Conservation (phyloP, 225 moss, liverwort and hornwort genomes). For the Marchantia polymorpha region DNA sequence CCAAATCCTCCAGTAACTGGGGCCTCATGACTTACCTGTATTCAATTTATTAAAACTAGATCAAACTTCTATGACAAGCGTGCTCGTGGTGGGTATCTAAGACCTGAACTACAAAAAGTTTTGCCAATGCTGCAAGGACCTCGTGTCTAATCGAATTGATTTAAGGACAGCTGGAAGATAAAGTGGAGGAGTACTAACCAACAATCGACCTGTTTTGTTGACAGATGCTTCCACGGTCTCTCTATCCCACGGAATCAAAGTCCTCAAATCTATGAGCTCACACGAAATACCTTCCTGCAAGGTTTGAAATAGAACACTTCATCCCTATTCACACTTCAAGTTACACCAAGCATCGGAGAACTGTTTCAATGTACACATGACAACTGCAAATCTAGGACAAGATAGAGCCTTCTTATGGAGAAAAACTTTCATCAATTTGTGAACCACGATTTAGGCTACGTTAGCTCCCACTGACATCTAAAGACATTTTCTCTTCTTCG, state of each 20-base stretch:
- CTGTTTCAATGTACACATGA: no score
- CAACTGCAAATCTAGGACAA: no score
- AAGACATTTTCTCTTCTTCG: no score
- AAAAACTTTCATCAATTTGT: no score
- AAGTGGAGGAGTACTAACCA: constrained; percentile 43
- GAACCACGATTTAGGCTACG: no score
- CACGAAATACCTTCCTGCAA: constrained; percentile 78
- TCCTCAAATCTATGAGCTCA: constrained; percentile 90
- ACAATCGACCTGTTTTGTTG: constrained; percentile 79
- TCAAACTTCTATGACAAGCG: no score
- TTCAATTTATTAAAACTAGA: neutral
- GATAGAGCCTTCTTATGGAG: no score
- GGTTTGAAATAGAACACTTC: neutral
- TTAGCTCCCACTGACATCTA: no score
- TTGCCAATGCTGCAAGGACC: no score
- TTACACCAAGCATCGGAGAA: no score
- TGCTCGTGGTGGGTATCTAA: no score
- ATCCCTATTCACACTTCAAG: neutral
- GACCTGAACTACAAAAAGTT: neutral
- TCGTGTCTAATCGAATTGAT: neutral
- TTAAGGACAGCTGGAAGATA: neutral
- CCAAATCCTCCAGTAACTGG: constrained; percentile 98
- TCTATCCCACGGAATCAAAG: constrained; percentile 93
- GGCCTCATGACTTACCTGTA: constrained; percentile 92
- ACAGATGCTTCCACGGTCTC: constrained; percentile 84